Base-by-base conservation (phyloP, 129 eudicot species). In the Arctium lappa region DNA sequence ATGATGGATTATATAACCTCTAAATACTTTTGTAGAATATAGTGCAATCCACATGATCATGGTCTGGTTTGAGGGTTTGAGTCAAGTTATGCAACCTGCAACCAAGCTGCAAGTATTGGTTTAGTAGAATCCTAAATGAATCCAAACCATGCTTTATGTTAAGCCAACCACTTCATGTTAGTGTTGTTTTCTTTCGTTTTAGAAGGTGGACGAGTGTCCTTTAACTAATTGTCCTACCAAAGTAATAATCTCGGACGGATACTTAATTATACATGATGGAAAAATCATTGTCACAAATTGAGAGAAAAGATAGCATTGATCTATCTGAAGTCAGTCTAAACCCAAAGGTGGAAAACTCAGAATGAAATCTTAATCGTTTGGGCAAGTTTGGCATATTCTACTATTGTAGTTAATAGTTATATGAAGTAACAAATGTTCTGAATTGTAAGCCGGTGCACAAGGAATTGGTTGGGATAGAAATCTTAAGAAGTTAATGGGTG, bases 111-210 rank as follows among this genome's bases (percentile, higher is more conserved):
- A 60, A n/a, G 68, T n/a, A n/a, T 9, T 36, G 31, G 72, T 77
- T 77, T 77, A 60, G 50, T 62, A 77, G 80, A 60, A 60, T 60
- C 50, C 18, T 34, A n/a, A 77, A 77, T 36, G 27, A 60, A 60
- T 60, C 68, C 68, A 16, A 5, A 42, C 69, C 79, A 27, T 29
- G 40, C 16, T 56, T 11, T 46, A 27, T 2, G 6, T 15, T 75
- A 13, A 46, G 48, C 30, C 7, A 48, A 13, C 48, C 29, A 31
- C n/a, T 9, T 30, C 69, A 46, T 75, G 22, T 74, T 22, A 29
- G 50, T 6, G 2, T 42, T 6, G 50, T 42, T 42, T 42, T 42
- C 4, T 5, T 1, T 6, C 10, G 50, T 3, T 42, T 8, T 42
- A 42, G 50, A 42, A 42, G 50, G 50, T 42, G 50, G 8, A 42